These are phyloP conservation scores for Phlegmacium glaucopus DNA, from an alignment of 768 basidiomycete genomes.

Conservation along the genomic window DNA sequence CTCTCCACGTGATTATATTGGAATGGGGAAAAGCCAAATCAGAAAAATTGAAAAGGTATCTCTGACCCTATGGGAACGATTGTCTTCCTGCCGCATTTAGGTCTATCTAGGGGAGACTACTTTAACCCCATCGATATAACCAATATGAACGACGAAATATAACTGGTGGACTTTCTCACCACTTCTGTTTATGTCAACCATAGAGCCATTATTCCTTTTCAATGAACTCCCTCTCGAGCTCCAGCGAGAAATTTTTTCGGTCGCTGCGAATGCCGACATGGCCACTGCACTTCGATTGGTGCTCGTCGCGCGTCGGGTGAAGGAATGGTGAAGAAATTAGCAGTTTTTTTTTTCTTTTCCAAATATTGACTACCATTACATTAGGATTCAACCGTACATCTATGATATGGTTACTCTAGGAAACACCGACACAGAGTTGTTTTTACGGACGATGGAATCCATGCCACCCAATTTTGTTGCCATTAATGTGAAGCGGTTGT, in stretches of 20 bases:
- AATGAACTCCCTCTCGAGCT: slow-evolving; percentile 36
- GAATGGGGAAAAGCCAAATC: slow-evolving; percentile 1
- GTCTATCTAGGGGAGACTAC: too few relatives aligned
- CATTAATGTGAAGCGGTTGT: slow-evolving; percentile 34
- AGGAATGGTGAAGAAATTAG: slow-evolving; percentile 27
- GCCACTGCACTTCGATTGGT: slow-evolving; percentile 26
- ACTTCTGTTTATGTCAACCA: slow-evolving; percentile 14
- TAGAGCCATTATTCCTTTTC: slow-evolving; percentile 21
- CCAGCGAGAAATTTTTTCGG: slow-evolving; percentile 35
- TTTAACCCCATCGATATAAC: slow-evolving; percentile 21
- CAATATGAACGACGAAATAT: slow-evolving; percentile 17
- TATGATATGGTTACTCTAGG: slow-evolving; percentile 37
- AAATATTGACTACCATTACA: too few relatives aligned
- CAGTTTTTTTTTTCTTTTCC: slow-evolving; percentile 1
- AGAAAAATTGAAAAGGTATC: slow-evolving; percentile 15
- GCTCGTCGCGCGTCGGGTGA: slow-evolving; percentile 32
- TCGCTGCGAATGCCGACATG: slow-evolving; percentile 25
- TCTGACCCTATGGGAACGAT: too few relatives aligned
- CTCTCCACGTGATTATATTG: slow-evolving; percentile 27
- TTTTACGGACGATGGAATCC: slow-evolving; percentile 31
- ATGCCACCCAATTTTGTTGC: slow-evolving; percentile 34
- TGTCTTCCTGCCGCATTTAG: too few relatives aligned
- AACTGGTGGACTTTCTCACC: slow-evolving; percentile 19
- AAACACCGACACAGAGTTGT: slow-evolving; percentile 26
- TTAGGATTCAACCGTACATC: slow-evolving; percentile 37